These are phyloP conservation scores for Vitrella brassicaformis DNA, from an alignment of 73 alveolate species.

Conservation along the genomic window DNA sequence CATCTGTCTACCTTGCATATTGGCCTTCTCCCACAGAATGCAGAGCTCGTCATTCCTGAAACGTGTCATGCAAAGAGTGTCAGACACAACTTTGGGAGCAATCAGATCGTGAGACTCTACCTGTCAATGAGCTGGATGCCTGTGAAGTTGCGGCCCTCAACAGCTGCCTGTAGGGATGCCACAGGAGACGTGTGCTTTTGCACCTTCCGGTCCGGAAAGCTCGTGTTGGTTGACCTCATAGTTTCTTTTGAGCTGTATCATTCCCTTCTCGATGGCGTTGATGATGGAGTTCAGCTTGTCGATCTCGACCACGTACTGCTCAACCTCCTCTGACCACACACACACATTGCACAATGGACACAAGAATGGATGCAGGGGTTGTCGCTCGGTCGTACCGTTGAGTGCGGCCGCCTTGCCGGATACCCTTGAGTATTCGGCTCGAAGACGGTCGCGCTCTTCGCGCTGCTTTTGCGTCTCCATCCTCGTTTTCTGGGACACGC, in stretches of 20 bases:
- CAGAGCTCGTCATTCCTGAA: slow-evolving; percentile 75
- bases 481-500: background rate
- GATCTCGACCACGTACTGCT: slow-evolving; percentile 73
- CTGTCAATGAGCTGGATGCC: slow-evolving; percentile 84
- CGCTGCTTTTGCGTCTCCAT: background rate
- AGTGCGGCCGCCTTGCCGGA: background rate
- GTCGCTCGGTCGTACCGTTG: background rate
- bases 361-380: background rate
- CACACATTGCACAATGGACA: background rate
- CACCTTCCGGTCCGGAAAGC: too few species aligned
- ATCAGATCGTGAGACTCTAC: background rate
- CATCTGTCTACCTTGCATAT: slow-evolving; percentile 42
- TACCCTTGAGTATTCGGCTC: background rate
- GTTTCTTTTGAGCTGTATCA: slow-evolving; percentile 30
- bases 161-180: slow-evolving; percentile 17
- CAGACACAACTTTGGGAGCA: background rate
- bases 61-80: background rate
- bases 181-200: too few species aligned
- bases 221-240: too few species aligned
- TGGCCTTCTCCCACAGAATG: slow-evolving; percentile 75
- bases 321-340: slow-evolving; percentile 19
- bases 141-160: slow-evolving; percentile 75
- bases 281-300: slow-evolving; percentile 78
- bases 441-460: background rate
- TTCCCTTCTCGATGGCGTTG: slow-evolving; percentile 71